Conservation (phyloP, 306 rosid genomes). For the Alnus rubra region DNA sequence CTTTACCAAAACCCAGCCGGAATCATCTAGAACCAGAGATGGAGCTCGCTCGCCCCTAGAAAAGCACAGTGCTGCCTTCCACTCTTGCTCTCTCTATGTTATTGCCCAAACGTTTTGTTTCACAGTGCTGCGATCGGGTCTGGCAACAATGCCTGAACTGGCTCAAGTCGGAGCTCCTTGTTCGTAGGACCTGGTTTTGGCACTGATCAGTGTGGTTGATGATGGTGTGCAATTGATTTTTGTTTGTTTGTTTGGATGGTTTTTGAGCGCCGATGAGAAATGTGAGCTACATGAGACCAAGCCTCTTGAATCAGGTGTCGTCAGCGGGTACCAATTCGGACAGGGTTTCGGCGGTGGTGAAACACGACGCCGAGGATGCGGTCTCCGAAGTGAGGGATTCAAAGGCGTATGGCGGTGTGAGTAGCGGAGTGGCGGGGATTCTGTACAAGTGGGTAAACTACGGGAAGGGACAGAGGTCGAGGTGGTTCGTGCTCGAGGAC, state of each 20-base stretch:
- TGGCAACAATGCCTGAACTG: constrained; percentile 16
- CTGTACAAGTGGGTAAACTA: constrained; percentile 97
- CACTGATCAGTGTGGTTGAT: constrained; percentile 18
- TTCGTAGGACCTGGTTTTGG: neutral
- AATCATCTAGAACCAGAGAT: no score
- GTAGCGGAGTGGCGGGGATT: constrained; percentile 81
- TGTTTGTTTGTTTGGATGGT: constrained; percentile 12
- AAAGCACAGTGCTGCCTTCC: constrained; percentile 16
- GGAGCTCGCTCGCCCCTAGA: no score
- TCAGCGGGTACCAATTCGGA: constrained; percentile 53
- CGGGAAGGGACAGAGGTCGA: constrained; percentile 93
- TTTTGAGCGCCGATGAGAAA: constrained; percentile 38
- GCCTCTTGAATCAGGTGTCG: constrained; percentile 61
- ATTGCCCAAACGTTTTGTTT: constrained; percentile 29
- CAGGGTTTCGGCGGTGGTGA: constrained; percentile 38
- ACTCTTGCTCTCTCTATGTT: constrained; percentile 35
- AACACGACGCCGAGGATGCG: constrained; percentile 50
- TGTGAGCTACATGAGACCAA: constrained; percentile 53
- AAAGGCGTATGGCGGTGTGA: constrained; percentile 50
- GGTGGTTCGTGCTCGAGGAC: constrained; percentile 95
- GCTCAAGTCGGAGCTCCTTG: constrained; percentile 1
- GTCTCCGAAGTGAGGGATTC: constrained; percentile 56
- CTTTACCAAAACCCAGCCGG: no score
- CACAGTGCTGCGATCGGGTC: constrained; percentile 32
- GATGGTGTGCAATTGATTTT: neutral